Conservation (phyloP, 2,329 filamentous ascomycete species). For the Nannizziopsis arthrosporioides region DNA sequence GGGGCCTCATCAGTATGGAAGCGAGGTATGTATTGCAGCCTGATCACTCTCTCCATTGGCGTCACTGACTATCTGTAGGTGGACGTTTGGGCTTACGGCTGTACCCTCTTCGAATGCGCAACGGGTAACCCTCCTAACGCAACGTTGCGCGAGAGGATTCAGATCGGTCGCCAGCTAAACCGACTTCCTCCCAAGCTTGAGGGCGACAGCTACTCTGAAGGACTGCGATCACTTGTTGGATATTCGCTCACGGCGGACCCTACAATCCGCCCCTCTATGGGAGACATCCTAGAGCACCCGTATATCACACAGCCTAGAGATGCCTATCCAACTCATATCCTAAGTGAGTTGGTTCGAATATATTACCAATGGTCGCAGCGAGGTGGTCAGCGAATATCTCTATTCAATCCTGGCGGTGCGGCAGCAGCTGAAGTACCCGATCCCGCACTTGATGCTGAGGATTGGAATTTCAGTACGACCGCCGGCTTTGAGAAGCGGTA, state of each 20-base stretch:
- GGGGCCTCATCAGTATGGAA: slow-evolving; percentile 36
- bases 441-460: slow-evolving; percentile 35
- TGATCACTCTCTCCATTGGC: not conserved
- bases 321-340: slow-evolving; percentile 33
- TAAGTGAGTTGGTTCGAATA: slow-evolving; percentile 37
- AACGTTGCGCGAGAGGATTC: slow-evolving; percentile 37
- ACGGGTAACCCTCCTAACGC: slow-evolving; percentile 40
- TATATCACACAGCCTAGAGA: slow-evolving; percentile 35
- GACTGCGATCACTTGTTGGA: slow-evolving; percentile 35
- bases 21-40: slow-evolving; percentile 30
- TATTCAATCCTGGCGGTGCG: slow-evolving; percentile 50
- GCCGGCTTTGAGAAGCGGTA: slow-evolving; percentile 47
- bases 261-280: slow-evolving; percentile 36
- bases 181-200: slow-evolving; percentile 34
- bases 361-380: slow-evolving; percentile 40
- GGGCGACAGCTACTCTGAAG: slow-evolving; percentile 33
- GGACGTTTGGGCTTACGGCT: slow-evolving; percentile 42
- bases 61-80: slow-evolving; percentile 24
- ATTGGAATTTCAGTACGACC: slow-evolving; percentile 56
- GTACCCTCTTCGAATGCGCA: slow-evolving; percentile 40
- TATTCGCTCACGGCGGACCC: slow-evolving; percentile 37
- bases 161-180: slow-evolving; percentile 36
- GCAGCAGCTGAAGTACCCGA: slow-evolving; percentile 42
- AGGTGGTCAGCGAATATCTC: slow-evolving; percentile 41
- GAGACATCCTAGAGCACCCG: slow-evolving; percentile 35